phyloP scores from a whole-genome alignment of 139 green algal species.

The Tetradesmus obliquus region DNA sequence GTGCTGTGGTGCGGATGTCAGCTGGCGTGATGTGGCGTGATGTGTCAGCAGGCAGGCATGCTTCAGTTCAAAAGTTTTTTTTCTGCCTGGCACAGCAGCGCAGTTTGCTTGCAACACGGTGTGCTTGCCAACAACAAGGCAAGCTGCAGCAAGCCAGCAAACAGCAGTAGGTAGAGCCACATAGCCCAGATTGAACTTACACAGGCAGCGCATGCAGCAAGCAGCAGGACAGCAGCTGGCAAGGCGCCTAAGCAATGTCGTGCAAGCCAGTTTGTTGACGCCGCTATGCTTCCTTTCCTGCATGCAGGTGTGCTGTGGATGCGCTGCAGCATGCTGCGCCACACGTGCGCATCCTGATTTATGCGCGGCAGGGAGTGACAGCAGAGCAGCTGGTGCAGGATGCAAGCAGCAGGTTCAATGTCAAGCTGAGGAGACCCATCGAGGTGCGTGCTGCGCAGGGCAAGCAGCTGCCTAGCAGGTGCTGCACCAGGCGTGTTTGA shows the following conservation, averaged over 20 bases:
- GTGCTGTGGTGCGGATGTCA: constrained; percentile 89
- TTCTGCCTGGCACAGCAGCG: constrained; percentile 57
- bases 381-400: constrained; percentile 61
- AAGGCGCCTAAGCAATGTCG: not conserved
- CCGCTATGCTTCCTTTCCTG: not conserved
- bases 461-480: not conserved
- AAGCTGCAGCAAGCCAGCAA: constrained; percentile 59
- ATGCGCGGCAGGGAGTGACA: constrained; percentile 65
- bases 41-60: not conserved
- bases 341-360: constrained; percentile 69
- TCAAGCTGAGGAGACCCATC: constrained; percentile 62
- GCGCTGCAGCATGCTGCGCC: constrained; percentile 34
- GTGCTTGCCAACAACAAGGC: not conserved
- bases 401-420: constrained; percentile 76
- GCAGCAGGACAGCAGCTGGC: not conserved
- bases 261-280: not conserved
- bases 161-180: not conserved
- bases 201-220: not conserved
- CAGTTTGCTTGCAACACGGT: not conserved
- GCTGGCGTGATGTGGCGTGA: not conserved
- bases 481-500: too few relatives aligned
- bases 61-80: not conserved
- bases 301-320: constrained; percentile 42
- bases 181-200: not conserved
- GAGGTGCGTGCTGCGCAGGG: constrained; percentile 36